Evolutionary conservation across 768 basidiomycete genomes (phyloP).

Genomic region (Gloeophyllum trabeum): DNA sequence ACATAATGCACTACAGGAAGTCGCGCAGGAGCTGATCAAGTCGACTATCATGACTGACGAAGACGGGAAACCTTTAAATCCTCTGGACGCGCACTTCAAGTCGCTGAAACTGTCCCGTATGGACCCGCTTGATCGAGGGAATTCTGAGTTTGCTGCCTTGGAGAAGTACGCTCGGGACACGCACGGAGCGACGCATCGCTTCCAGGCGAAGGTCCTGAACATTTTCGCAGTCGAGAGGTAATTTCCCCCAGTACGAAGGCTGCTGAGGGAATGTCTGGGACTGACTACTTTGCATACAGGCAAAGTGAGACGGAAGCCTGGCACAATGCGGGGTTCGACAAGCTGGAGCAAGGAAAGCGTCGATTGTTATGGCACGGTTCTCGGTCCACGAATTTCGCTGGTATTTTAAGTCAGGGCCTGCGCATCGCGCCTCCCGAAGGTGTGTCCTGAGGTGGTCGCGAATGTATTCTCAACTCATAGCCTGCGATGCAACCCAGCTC

Average conservation of each 20-base stretch:
- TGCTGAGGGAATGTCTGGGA: conserved; percentile 6
- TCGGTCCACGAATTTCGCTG: conserved; percentile 51
- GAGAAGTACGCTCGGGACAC: conserved; percentile 39
- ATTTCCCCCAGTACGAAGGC: conserved; percentile 9
- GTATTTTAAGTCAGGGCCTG: conserved; percentile 51
- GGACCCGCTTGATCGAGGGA: conserved; percentile 28
- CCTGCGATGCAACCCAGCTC: conserved; percentile 22
- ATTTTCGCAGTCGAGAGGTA: conserved; percentile 48
- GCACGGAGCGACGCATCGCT: conserved; percentile 44
- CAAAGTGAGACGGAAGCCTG: conserved; percentile 27
- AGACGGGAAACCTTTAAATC: conserved; percentile 38
- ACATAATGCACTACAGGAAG: conserved; percentile 25
- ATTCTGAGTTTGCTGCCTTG: conserved; percentile 36
- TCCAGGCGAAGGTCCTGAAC: conserved; percentile 28
- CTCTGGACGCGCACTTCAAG: conserved; percentile 42
- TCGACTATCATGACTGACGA: conserved; percentile 25
- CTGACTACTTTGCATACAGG: conserved; percentile 8
- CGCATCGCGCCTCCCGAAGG: conserved; percentile 58
- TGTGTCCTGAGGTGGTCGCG: conserved; percentile 11
- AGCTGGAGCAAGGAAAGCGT: conserved; percentile 34
- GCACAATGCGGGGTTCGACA: conserved; percentile 31
- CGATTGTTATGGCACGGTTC: conserved; percentile 56
- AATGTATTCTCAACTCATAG: conserved; percentile 1
- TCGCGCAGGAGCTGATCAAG: conserved; percentile 45
- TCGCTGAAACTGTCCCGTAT: conserved; percentile 41